A percentile compares a stretch with the other conserved stretches of the same genome.
phyloP scores from a whole-genome alignment of 768 basidiomycete genomes.

The Pseudohyphozyma bogoriensis region DNA sequence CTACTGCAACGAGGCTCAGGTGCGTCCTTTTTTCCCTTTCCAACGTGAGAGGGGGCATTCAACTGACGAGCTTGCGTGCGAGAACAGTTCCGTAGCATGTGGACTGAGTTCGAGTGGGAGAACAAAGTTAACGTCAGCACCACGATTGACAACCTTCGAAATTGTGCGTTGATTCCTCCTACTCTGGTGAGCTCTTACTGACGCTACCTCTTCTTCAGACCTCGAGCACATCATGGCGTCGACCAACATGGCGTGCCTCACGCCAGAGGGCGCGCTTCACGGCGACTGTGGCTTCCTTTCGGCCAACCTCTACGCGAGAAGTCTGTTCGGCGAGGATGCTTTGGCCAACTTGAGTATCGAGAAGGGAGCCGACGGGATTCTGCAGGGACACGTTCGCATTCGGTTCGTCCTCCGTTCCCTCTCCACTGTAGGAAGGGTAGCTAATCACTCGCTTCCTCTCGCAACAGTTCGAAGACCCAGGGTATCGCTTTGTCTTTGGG shows the following conservation, averaged over 20 bases:
- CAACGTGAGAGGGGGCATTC: too few species aligned
- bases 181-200: background rate
- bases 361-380: slow-evolving; percentile 63
- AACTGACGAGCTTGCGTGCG: background rate
- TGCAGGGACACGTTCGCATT: slow-evolving; percentile 89
- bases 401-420: slow-evolving; percentile 43
- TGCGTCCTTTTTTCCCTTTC: slow-evolving; percentile 36
- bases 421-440: too few species aligned
- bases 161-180: slow-evolving; percentile 14
- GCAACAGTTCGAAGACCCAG: slow-evolving; percentile 45
- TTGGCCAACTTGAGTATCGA: slow-evolving; percentile 91
- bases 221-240: slow-evolving; percentile 89
- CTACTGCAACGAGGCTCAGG: slow-evolving; percentile 88
- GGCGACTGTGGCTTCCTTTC: slow-evolving; percentile 96
- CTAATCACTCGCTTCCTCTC: too few species aligned
- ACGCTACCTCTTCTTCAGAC: slow-evolving; percentile 75
- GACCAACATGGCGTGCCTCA: slow-evolving; percentile 96
- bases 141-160: slow-evolving; percentile 57
- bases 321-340: slow-evolving; percentile 92
- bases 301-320: slow-evolving; percentile 91
- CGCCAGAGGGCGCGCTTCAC: slow-evolving; percentile 72
- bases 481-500: slow-evolving; percentile 90
- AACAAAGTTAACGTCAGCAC: slow-evolving; percentile 92
- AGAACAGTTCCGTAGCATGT: slow-evolving; percentile 83
- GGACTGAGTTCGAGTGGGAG: slow-evolving; percentile 99